phyloP scores from a whole-genome alignment of 495 filamentous ascomycete genomes.

The Aspergillus heteromorphus region DNA sequence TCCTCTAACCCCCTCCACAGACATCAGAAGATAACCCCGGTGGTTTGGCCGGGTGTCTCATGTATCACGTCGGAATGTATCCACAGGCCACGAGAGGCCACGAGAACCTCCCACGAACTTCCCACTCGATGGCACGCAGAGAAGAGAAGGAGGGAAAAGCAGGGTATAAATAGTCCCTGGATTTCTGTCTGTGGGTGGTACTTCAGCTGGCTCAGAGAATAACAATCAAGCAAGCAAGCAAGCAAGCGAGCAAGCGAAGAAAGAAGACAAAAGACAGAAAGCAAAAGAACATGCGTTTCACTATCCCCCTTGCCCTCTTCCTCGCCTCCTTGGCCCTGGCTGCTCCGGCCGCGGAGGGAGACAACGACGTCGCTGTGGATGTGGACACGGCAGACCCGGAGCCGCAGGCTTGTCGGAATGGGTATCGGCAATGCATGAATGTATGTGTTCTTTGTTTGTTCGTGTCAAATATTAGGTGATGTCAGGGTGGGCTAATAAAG shows the following conservation, averaged over 20 bases:
- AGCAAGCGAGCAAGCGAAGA: background rate
- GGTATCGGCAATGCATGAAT: background rate
- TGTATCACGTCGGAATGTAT: background rate
- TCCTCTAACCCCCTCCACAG: too few relatives aligned
- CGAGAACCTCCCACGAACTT: too few relatives aligned
- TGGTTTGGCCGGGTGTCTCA: too few relatives aligned
- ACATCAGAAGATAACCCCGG: too few relatives aligned
- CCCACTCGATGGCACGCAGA: background rate
- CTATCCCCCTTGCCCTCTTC: background rate
- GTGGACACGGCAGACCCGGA: background rate
- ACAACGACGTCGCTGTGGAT: background rate
- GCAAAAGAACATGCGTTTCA: background rate
- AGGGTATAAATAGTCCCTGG: background rate
- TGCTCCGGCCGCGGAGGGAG: background rate
- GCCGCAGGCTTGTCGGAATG: background rate
- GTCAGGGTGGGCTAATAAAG: background rate
- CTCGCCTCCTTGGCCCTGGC: background rate
- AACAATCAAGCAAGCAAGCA: background rate
- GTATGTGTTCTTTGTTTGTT: background rate
- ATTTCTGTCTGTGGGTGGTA: background rate
- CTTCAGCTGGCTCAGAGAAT: too few relatives aligned
- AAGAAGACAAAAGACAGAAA: too few relatives aligned
- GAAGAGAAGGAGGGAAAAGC: background rate
- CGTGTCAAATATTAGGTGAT: background rate
- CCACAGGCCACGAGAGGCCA: too few relatives aligned